Conservation (phyloP, 176 grass and related monocot species). For the Panicum miliaceum region DNA sequence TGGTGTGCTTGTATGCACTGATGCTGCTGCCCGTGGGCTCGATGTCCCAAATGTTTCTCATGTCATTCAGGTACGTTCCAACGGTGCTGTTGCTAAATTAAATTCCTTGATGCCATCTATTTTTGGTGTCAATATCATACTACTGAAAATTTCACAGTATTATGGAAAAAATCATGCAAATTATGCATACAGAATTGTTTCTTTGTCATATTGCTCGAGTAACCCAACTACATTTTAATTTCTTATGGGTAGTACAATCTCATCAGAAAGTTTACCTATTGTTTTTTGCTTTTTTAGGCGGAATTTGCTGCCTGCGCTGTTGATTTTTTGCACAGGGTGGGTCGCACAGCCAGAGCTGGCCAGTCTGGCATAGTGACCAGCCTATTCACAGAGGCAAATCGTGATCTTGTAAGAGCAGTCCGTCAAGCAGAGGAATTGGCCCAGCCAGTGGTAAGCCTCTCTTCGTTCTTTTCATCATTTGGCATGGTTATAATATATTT, state of each 20-base stretch:
- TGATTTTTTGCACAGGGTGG: conserved; percentile 96
- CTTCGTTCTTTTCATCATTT: neutral
- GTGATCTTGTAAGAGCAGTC: conserved; percentile 82
- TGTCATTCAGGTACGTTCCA: conserved; percentile 76
- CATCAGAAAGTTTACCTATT: neutral
- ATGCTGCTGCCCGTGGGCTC: conserved; percentile 90
- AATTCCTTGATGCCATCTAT: neutral
- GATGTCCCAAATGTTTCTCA: conserved; percentile 91
- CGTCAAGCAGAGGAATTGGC: conserved; percentile 72
- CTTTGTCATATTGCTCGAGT: neutral
- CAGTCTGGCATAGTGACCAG: conserved; percentile 86
- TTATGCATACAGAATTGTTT: neutral
- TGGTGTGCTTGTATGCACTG: conserved; percentile 91
- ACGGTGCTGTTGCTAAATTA: neutral
- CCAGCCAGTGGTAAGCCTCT: conserved; percentile 71
- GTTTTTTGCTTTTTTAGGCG: conserved; percentile 49
- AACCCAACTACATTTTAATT: conserved; percentile 1
- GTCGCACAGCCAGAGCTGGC: conserved; percentile 89
- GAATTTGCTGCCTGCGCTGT: conserved; percentile 86
- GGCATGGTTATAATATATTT: neutral
- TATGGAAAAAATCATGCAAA: no score
- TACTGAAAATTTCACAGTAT: no score
- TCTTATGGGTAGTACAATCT: neutral
- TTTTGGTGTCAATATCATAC: neutral
- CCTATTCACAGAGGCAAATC: conserved; percentile 71